A percentile compares a stretch with the other conserved stretches of the same genome.
Conservation (phyloP, 768 basidiomycete species). For the Infundibulicybe gibba region DNA sequence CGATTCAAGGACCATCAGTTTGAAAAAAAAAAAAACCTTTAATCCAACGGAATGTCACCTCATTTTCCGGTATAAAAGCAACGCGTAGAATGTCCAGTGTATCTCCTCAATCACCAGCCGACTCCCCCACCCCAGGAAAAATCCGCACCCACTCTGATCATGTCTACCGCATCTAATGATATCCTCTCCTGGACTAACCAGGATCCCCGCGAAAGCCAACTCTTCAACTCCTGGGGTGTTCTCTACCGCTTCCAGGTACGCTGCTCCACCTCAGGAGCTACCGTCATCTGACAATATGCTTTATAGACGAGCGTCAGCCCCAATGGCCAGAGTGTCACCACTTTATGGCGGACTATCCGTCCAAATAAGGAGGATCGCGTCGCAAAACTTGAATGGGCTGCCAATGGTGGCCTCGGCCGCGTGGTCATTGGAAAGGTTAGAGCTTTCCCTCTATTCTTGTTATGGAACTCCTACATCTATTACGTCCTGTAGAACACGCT, state of each 20-base stretch:
- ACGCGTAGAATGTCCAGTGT: conserved; percentile 24
- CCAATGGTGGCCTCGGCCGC: conserved; percentile 80
- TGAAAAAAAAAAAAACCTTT: conserved; percentile 33
- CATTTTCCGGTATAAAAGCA: conserved; percentile 53
- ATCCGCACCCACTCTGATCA: conserved; percentile 21
- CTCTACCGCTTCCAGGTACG: conserved; percentile 78
- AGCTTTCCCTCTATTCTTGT: conserved; percentile 12
- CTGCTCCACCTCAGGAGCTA: conserved; percentile 13
- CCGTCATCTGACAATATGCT: conserved; percentile 17
- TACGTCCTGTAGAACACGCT: conserved; percentile 55
- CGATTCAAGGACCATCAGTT: conserved; percentile 53
- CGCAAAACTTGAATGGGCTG: conserved; percentile 84
- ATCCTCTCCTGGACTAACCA: conserved; percentile 85
- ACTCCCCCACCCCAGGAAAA: conserved; percentile 17
- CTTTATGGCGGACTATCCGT: conserved; percentile 77
- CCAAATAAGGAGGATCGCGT: conserved; percentile 85
- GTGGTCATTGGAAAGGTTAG: conserved; percentile 80
- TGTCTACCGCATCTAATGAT: conserved; percentile 57
- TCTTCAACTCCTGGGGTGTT: conserved; percentile 81
- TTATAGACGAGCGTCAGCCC: conserved; percentile 61
- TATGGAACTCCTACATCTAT: conserved; percentile 17
- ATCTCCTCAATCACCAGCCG: conserved; percentile 15
- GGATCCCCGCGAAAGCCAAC: conserved; percentile 77
- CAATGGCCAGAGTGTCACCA: conserved; percentile 70
- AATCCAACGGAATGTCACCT: conserved; percentile 38